Percentiles rank a stretch among this genome's conserved stretches.
Evolutionary conservation across 2,329 filamentous ascomycete genomes (phyloP).

Genomic region (Pestalotiopsis sp.): DNA sequence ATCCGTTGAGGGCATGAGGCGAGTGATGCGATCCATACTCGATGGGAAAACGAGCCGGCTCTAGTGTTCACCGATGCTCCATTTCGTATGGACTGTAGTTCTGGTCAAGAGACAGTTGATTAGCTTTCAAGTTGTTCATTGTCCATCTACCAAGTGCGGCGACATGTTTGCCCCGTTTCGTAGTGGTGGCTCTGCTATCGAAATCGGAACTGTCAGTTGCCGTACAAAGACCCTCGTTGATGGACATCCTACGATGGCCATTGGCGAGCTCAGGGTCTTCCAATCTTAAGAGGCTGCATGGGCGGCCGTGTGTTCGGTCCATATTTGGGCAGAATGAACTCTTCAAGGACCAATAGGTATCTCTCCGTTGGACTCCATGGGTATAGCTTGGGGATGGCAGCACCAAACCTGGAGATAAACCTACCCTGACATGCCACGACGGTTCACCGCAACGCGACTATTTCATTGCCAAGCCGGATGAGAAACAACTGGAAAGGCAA

Average conservation of each 20-base stretch:
- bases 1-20: neutral
- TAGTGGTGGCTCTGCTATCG: neutral
- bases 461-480: neutral
- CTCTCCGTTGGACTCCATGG: neutral
- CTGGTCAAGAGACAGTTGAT: neutral
- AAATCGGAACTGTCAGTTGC: conserved; percentile 4
- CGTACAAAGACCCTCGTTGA: neutral
- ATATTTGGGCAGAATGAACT: neutral
- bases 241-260: neutral
- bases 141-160: neutral
- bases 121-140: neutral
- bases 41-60: neutral
- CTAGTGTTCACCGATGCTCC: neutral
- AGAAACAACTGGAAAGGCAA: neutral
- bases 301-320: neutral
- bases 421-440: conserved; percentile 4
- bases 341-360: neutral
- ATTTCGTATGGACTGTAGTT: neutral
- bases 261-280: neutral
- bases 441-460: neutral
- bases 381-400: neutral
- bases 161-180: neutral
- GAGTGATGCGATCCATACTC: neutral
- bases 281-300: neutral
- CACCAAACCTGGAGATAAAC: neutral